Evolutionary conservation across 2,329 filamentous ascomycete genomes (phyloP), one percentile per base, ranked within the genome.

Genomic region (Sodiomyces alkalinus): DNA sequence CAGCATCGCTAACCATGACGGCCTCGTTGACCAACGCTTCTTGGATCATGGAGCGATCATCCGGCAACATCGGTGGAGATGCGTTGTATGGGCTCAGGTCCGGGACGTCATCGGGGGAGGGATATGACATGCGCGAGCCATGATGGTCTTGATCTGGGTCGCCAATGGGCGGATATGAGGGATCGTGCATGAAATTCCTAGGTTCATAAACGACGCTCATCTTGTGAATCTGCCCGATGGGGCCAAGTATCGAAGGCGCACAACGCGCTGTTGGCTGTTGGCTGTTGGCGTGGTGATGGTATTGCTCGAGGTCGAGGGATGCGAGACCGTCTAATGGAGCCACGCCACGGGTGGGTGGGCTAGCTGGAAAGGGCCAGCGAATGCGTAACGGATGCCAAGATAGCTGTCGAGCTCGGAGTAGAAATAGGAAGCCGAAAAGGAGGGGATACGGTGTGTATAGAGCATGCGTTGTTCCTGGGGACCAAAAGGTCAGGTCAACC

Each of bases 151-250:
- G 51, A 25, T 61, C 58, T 23, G 44, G 42, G 37, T 61, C 58
- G 23, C 52, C 55, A 31, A 64, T 60, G 15, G 56, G 44, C 7
- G 62, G 54, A 33, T 67, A 67, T 13, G 50, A 44, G 30, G 56
- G 60, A 29, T 62, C 57, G 30, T 63, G 53, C 21, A 64, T 53
- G 34, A 66, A 62, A 38, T 48, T 55, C 33, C 62, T 51, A 15
- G 58, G 48, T 38, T 68, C 62, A 41, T 62, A 68, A 22, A 60
- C 62, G 40, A 68, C 60, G 37, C 55, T 62, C 62, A 67, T 66
- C 27, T 41, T 54, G 44, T 14, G 18, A 15, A 17, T 20, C 26
- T 22, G 13, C 26, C 29, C 16, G 29, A 32, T 30, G 30, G 29
- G 23, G 23, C 7, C n/a, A 10, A 7, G 7, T n/a, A n/a, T n/a